Percentiles rank a stretch among this genome's conserved stretches.
Evolutionary conservation across 331 rosid genomes (phyloP).

Genomic region (Quercus lobata): DNA sequence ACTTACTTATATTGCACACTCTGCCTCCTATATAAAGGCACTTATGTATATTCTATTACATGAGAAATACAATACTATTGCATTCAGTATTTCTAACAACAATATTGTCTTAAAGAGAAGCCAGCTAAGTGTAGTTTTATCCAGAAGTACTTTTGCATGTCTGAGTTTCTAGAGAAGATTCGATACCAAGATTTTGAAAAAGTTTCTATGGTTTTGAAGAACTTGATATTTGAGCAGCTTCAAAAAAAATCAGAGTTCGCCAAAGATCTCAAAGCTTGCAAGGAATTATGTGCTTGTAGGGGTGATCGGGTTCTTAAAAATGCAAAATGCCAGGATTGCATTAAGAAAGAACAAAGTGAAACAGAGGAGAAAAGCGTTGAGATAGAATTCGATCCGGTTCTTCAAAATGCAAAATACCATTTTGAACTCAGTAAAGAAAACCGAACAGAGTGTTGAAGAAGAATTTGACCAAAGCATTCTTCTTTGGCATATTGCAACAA

Average conservation of each 20-base stretch:
- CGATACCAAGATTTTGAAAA: not conserved
- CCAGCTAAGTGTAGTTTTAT: not conserved
- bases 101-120: conserved; percentile 9
- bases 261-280: not conserved
- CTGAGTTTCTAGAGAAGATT: conserved; percentile 1
- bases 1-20: too few relatives aligned
- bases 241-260: not conserved
- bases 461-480: conserved; percentile 41
- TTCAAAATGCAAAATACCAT: too few relatives aligned
- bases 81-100: too few relatives aligned
- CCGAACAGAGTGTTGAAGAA: not conserved
- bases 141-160: not conserved
- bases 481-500: conserved; percentile 43
- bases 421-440: too few relatives aligned
- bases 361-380: too few relatives aligned
- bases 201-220: not conserved
- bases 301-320: not conserved
- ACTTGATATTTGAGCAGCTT: conserved; percentile 16
- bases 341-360: too few relatives aligned
- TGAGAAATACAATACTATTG: too few relatives aligned
- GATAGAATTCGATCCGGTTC: too few relatives aligned
- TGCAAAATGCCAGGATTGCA: not conserved
- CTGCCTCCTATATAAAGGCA: too few relatives aligned
- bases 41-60: too few relatives aligned
- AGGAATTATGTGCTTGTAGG: not conserved